These are phyloP conservation scores for Fusarium floridanum DNA, from an alignment of 2,329 filamentous ascomycete genomes.

Conservation along the genomic window DNA sequence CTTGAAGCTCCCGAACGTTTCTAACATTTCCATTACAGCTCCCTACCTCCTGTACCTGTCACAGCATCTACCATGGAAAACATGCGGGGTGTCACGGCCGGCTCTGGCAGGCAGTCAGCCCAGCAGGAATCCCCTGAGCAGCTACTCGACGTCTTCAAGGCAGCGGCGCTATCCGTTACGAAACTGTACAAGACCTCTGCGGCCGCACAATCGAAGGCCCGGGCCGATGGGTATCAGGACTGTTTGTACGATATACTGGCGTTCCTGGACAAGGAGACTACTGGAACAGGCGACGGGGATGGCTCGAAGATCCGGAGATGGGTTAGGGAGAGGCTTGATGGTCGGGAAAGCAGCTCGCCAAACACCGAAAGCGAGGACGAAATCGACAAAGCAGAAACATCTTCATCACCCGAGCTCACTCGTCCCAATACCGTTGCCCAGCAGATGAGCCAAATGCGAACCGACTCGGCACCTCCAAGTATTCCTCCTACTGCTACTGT, in stretches of 20 bases:
- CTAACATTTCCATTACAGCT: constrained; percentile 28
- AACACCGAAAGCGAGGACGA: constrained; percentile 79
- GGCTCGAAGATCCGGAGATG: constrained; percentile 72
- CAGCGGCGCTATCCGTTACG: constrained; percentile 92
- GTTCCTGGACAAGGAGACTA: constrained; percentile 85
- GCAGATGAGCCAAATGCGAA: constrained; percentile 38
- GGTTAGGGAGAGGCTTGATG: constrained; percentile 78
- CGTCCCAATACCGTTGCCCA: constrained; percentile 61
- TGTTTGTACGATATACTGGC: constrained; percentile 89
- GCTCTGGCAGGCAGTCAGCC: constrained; percentile 48
- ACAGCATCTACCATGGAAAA: constrained; percentile 46
- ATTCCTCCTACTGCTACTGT: constrained; percentile 39
- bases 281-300: constrained; percentile 85
- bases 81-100: constrained; percentile 49
- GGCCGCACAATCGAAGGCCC: constrained; percentile 79
- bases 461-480: constrained; percentile 46
- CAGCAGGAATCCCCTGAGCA: constrained; percentile 66
- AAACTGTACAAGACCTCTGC: constrained; percentile 96
- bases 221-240: constrained; percentile 90
- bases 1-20: constrained; percentile 9
- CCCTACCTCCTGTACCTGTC: constrained; percentile 10
- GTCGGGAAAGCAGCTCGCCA: constrained; percentile 66
- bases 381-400: constrained; percentile 70
- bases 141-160: constrained; percentile 90
- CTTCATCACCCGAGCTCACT: constrained; percentile 70